These are phyloP conservation scores for Piper longum DNA, from an alignment of 164 flowering plant species.

Conservation along the genomic window DNA sequence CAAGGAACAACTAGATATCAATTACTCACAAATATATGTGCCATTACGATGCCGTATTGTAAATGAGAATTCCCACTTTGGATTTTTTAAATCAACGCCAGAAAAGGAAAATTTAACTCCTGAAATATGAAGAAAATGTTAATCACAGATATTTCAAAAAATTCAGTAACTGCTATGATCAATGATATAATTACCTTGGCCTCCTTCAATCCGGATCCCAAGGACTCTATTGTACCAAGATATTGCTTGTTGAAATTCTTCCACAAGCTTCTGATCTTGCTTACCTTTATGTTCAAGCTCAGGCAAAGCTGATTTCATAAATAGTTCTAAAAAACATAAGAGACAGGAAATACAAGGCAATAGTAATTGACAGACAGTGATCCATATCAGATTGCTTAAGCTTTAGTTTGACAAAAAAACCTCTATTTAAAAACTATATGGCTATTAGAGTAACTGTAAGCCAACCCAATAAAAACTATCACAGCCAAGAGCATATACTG, in stretches of 20 bases:
- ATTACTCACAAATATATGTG: conserved; percentile 60
- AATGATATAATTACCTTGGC: conserved; percentile 43
- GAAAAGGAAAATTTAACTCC: conserved; percentile 79
- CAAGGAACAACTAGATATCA: not conserved
- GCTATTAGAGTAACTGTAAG: too few species aligned
- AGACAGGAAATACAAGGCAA: too few species aligned
- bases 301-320: conserved; percentile 22
- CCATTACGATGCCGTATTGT: conserved; percentile 55
- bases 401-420: not conserved
- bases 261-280: conserved; percentile 18
- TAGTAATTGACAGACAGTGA: not conserved
- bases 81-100: conserved; percentile 38
- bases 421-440: not conserved
- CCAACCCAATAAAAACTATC: too few species aligned
- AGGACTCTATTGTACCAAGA: conserved; percentile 81
- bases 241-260: conserved; percentile 51
- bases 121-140: conserved; percentile 12
- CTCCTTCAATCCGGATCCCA: conserved; percentile 69
- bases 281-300: conserved; percentile 27
- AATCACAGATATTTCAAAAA: not conserved
- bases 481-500: not conserved
- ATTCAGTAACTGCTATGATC: not conserved
- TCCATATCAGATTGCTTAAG: too few species aligned
- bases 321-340: not conserved
- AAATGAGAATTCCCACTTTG: conserved; percentile 54